Evolutionary conservation across 2,329 filamentous ascomycete genomes (phyloP), one percentile per base, ranked within the genome.

Genomic region (Periglandula ipomoeae): DNA sequence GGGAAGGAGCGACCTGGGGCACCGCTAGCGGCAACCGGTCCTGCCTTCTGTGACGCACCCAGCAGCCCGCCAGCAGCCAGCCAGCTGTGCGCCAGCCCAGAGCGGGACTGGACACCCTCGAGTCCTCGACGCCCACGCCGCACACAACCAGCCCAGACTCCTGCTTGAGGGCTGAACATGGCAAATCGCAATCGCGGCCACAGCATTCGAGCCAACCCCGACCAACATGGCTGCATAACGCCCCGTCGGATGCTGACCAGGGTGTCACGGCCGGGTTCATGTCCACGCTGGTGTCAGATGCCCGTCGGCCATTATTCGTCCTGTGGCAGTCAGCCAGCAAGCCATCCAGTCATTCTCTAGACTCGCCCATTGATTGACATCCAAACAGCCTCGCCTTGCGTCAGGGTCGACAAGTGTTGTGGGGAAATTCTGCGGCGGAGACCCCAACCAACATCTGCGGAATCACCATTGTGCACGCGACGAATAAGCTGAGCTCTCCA

Each of bases 1-100:
- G 40, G 44, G 34, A 47, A 50, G 26, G 39, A 17, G 39, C 32
- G 22, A 37, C 26, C 44, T 47, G 44, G 34, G 24, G 24, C 13
- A 11, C 48, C 44, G 40, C 39, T 40, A 47, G 49, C 48, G 32
- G 40, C 43, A 43, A 30, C 32, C 37, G 17, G 22, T 19, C 8
- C 35, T 22, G n/a, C 19, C 19, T 3, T 9, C 3, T 35, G 27
- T 24, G 20, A 46, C 20, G 1, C 13, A 19, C 30, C 13, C 22
- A 23, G 19, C 26, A 8, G 11, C 34, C n/a, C 13, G 6, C 13
- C 13, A 7, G n/a, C 17, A 37, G 5, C 34, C 11, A n/a, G n/a
- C n/a, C n/a, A n/a, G n/a, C 34, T 19, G 34, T 37, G n/a, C 34
- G 6, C 34, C 35, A 20, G 19, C 13, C 10, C 10, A 35, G 32